Base-by-base conservation (phyloP, 257 asterid species). In the Ballota nigra region DNA sequence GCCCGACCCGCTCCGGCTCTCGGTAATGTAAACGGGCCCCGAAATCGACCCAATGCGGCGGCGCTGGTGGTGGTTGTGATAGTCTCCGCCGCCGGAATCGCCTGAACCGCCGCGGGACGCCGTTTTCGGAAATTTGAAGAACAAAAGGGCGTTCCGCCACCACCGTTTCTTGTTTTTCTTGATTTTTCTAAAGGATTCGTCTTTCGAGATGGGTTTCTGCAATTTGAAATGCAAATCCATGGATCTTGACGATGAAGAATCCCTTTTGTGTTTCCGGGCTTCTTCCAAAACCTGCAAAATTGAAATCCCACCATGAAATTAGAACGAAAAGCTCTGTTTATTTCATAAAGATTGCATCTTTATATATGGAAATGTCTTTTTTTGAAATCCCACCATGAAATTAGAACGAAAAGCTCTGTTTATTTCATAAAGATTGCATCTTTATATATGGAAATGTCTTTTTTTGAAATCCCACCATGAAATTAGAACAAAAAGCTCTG, bases 61-160 rank as follows among this genome's bases (percentile, higher is more conserved):
- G 19, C 41, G 79, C 20, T 69, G 68, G 76, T 68, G 76, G 67
- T 34, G 65, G 49, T 20, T 49, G 34, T 29, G 5, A 2, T 29
- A 6, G 45, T 65, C 60, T 24, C 51, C 76, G 51, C 51, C 51
- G 51, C 18, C 52, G 19, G 18, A 2, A 15, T 43, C 22, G 43
- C 22, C 75, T 22, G 28, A 49, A 47, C 22, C 76, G 36, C 24
- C 55, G 29, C 69, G 53, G 23, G 38, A 63, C 0, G 73, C 45
- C 82, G 85, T 29, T 22, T 63, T 82, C 75, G 86, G 84, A 33
- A 88, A 83, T 66, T 62, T 86, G 78, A 87, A 81, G 78, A 87
- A 82, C 20, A 79, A 84, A 4, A 91, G 83, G 57, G 97, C 82
- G 36, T 86, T 89, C 34, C 78, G 84, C 98, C 96, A 92, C 98